These are phyloP conservation scores for Leccinum griseonigrum DNA, from an alignment of 1,284 basidiomycete species.

Conservation along the genomic window DNA sequence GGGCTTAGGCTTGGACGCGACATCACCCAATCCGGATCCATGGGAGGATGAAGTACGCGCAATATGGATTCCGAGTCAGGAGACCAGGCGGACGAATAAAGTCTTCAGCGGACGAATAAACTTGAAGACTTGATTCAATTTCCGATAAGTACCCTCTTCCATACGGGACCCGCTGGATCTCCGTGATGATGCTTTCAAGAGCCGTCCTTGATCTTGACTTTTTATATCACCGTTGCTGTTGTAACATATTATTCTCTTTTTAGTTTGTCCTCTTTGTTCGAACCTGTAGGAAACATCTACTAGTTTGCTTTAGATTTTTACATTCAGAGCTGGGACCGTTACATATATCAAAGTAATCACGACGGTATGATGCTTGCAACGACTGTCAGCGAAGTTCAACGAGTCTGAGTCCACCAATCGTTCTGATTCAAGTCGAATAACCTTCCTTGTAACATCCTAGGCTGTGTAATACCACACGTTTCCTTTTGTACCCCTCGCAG, in stretches of 20 bases:
- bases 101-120: conserved; percentile 21
- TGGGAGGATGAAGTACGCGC: conserved; percentile 65
- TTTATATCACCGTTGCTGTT: conserved; percentile 3
- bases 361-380: conserved; percentile 10
- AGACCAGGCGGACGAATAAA: conserved; percentile 51
- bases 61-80: conserved; percentile 57
- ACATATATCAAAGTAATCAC: conserved; percentile 11
- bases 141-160: conserved; percentile 13
- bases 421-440: conserved; percentile 37
- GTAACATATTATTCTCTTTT: not conserved
- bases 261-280: not conserved
- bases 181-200: conserved; percentile 57
- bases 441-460: too few relatives aligned
- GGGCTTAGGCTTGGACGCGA: conserved; percentile 49
- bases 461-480: too few relatives aligned
- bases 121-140: conserved; percentile 39
- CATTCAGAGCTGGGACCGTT: conserved; percentile 5
- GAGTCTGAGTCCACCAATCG: conserved; percentile 44
- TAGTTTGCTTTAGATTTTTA: conserved; percentile 28
- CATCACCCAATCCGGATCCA: conserved; percentile 40
- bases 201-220: conserved; percentile 28
- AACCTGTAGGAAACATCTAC: not conserved
- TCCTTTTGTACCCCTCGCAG: too few relatives aligned
- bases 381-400: not conserved
- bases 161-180: conserved; percentile 26